These are phyloP conservation scores for Kwoniella sp. DNA, from an alignment of 768 basidiomycete genomes.

Conservation along the genomic window DNA sequence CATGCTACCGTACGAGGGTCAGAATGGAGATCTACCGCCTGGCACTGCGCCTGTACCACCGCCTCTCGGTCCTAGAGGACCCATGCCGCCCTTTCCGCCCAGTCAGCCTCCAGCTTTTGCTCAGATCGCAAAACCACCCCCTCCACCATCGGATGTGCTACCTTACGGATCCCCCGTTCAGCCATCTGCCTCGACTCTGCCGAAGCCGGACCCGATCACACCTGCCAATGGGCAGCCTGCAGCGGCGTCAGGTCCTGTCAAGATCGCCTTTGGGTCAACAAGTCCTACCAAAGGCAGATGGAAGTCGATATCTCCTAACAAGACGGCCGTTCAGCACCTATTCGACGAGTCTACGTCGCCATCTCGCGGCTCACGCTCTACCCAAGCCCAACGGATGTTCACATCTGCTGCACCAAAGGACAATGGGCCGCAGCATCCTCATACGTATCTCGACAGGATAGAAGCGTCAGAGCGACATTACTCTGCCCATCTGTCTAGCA, in stretches of 20 bases:
- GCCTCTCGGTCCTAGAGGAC: background rate
- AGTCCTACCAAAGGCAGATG: slow-evolving; percentile 22
- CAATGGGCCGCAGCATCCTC: background rate
- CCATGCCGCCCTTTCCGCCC: background rate
- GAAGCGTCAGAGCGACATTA: slow-evolving; percentile 4
- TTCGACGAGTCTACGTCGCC: slow-evolving; percentile 24
- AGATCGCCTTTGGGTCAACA: slow-evolving; percentile 16
- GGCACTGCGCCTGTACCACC: background rate
- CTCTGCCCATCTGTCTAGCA: slow-evolving; percentile 6
- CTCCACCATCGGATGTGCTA: slow-evolving; percentile 3
- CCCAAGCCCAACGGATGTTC: background rate
- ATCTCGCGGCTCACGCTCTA: background rate
- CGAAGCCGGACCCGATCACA: background rate
- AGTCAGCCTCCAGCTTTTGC: slow-evolving; percentile 15
- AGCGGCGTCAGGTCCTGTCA: slow-evolving; percentile 6
- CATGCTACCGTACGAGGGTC: background rate
- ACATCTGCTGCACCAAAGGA: background rate
- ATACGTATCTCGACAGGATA: slow-evolving; percentile 12
- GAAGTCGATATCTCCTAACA: slow-evolving; percentile 19
- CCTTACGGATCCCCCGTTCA: slow-evolving; percentile 1
- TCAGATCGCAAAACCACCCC: slow-evolving; percentile 13
- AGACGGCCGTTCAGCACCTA: slow-evolving; percentile 24
- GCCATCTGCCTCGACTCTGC: background rate
- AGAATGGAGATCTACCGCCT: background rate
- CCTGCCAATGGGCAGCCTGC: background rate